Evolutionary conservation across 2,329 filamentous ascomycete species (phyloP), one percentile per base, ranked within the genome.

Genomic region (Trichoderma asperellum): DNA sequence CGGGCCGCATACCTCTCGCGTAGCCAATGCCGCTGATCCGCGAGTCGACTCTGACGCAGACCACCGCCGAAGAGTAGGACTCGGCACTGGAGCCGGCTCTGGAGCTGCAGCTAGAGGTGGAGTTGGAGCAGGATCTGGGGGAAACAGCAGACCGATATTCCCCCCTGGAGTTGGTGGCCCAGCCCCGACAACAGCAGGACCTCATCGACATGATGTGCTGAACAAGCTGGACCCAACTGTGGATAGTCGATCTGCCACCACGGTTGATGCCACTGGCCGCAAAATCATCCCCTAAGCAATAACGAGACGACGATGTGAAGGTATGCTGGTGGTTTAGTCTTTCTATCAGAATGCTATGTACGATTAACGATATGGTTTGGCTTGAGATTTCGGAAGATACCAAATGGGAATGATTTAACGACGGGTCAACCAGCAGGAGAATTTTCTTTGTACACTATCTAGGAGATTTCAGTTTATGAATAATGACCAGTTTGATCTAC

Each of bases 1-100:
- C 8, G 68, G 68, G 16, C 55, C 68, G 11, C 82, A 85, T 73
- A 66, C 69, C 67, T 79, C 79, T 5, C 77, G 80, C 66, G 5
- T 79, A 5, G 76, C 77, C 10, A 86, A 86, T 77, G 83, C 83
- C 68, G 57, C 76, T 4, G 84, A 86, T 71, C 83, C 83, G 14
- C 76, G 82, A 29, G 78, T 85, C 57, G 83, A 86, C 72, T 83
- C 68, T 14, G 68, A 70, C n/a, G 68, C 68, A 6, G 68, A 68
- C 56, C 61, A 49, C 21, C 62, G 43, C 18, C 37, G 59, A 18
- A 34, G 59, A 18, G 29, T 16, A 5, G 56, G 62, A 40, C 49
- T 35, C 24, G 32, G 32, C 8, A 34, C 47, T 12, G 47, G 47
- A 37, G 61, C 11, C n/a, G 35, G 27, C n/a, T 27, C 37, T 5